Conservation (phyloP, 73 alveolate genomes). For the Paramecium bursaria region DNA sequence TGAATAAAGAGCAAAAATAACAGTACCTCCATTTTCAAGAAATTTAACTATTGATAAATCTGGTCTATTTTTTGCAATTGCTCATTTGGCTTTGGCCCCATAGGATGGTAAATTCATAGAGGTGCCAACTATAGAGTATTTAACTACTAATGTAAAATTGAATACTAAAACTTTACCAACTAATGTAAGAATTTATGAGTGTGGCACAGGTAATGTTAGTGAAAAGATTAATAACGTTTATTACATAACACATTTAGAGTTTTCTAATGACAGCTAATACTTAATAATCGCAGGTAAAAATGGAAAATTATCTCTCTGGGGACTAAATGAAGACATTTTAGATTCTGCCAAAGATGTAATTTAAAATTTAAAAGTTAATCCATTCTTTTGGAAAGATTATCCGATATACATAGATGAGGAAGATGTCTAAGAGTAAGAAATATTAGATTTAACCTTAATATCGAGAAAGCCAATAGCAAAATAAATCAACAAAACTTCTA, state of each 20-base stretch:
- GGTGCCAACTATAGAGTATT: constrained; percentile 36
- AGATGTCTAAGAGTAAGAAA: constrained; percentile 15
- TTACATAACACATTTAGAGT: constrained; percentile 14
- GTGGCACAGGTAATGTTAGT: constrained; percentile 32
- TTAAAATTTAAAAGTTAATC: constrained; percentile 1
- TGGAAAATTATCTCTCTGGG: constrained; percentile 33
- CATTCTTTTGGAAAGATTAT: constrained; percentile 43
- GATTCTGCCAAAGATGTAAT: constrained; percentile 23
- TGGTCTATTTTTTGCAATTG: constrained; percentile 32
- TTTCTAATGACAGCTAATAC: constrained; percentile 38
- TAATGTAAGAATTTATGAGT: constrained; percentile 34
- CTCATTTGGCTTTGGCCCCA: constrained; percentile 6
- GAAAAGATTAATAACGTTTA: constrained; percentile 15
- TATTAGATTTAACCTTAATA: constrained; percentile 34
- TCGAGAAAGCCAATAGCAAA: background rate
- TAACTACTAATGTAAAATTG: constrained; percentile 19
- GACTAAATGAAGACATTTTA: constrained; percentile 18
- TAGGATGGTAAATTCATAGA: constrained; percentile 9
- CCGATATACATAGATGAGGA: constrained; percentile 42
- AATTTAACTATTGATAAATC: constrained; percentile 35
- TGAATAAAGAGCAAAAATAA: constrained; percentile 47
- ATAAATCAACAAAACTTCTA: background rate
- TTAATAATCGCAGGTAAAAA: constrained; percentile 24
- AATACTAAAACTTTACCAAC: constrained; percentile 39
- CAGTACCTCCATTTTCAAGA: constrained; percentile 56